These are phyloP conservation scores for Aspergillus sp. DNA, from an alignment of 2,329 filamentous ascomycete species.

Conservation along the genomic window DNA sequence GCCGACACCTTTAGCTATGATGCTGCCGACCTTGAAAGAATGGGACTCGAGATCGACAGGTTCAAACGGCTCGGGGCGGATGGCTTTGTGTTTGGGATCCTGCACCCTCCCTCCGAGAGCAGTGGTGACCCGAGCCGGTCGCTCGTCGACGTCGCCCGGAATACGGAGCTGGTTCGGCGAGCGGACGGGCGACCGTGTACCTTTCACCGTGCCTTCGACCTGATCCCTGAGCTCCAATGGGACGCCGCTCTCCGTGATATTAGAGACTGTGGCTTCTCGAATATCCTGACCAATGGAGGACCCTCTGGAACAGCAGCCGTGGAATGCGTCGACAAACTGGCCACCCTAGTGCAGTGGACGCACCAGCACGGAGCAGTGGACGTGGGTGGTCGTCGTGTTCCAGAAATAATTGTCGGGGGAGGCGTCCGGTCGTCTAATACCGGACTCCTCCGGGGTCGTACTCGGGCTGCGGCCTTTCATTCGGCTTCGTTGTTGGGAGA, in stretches of 20 bases:
- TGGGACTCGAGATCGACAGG: conserved; percentile 40
- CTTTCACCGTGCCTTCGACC: conserved; percentile 56
- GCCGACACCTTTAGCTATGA: conserved; percentile 47
- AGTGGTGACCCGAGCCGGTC: conserved; percentile 1
- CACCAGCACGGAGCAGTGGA: neutral
- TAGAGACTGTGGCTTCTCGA: conserved; percentile 43
- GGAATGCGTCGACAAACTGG: conserved; percentile 33
- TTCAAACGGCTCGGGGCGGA: conserved; percentile 37
- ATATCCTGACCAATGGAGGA: conserved; percentile 50
- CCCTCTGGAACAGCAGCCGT: conserved; percentile 32
- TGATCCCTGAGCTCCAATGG: conserved; percentile 26
- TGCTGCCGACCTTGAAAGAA: conserved; percentile 38
- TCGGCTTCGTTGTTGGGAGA: conserved; percentile 37
- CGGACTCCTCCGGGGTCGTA: conserved; percentile 25
- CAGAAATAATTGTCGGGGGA: conserved; percentile 51
- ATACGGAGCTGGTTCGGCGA: conserved; percentile 39
- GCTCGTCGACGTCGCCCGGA: conserved; percentile 41
- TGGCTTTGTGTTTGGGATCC: conserved; percentile 54
- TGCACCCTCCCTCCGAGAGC: conserved; percentile 23
- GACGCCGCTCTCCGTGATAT: conserved; percentile 32
- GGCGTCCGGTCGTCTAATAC: conserved; percentile 49
- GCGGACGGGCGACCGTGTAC: conserved; percentile 48
- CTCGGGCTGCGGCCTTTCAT: conserved; percentile 39
- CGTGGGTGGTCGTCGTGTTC: neutral
- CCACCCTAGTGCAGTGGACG: conserved; percentile 18